Percentiles rank a stretch among this genome's conserved stretches.
phyloP scores from a whole-genome alignment of 2,329 filamentous ascomycete genomes.

The Neofusicoccum cordaticola region DNA sequence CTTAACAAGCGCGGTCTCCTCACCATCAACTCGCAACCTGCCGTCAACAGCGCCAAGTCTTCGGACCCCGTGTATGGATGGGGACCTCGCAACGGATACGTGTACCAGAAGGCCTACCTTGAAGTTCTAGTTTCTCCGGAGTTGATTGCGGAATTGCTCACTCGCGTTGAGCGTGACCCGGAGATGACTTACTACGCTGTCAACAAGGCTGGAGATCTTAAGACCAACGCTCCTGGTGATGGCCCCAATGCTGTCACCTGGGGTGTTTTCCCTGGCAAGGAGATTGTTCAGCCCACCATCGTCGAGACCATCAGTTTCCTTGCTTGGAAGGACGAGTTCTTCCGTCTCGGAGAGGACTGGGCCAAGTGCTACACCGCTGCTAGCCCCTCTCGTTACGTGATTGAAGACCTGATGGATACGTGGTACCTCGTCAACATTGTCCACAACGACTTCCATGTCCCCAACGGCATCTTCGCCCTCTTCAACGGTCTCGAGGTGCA shows the following conservation, averaged over 20 bases:
- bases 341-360: constrained; percentile 89
- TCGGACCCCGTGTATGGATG: constrained; percentile 85
- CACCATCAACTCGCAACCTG: constrained; percentile 96
- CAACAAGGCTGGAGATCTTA: constrained; percentile 75
- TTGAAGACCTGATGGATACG: constrained; percentile 78
- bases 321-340: constrained; percentile 98
- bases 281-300: constrained; percentile 99
- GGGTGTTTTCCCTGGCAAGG: constrained; percentile 98
- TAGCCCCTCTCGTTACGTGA: constrained; percentile 74
- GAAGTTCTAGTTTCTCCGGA: constrained; percentile 84
- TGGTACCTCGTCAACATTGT: constrained; percentile 98
- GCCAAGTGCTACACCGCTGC: constrained; percentile 79
- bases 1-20: constrained; percentile 85
- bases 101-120: constrained; percentile 97
- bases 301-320: constrained; percentile 97
- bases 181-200: constrained; percentile 94
- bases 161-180: constrained; percentile 71
- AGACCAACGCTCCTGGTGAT: constrained; percentile 79
- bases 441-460: constrained; percentile 94
- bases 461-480: constrained; percentile 76
- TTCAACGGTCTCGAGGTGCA: constrained; percentile 75
- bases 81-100: constrained; percentile 92
- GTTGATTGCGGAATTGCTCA: constrained; percentile 72
- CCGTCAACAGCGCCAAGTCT: constrained; percentile 87
- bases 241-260: constrained; percentile 98